Base-by-base conservation (phyloP, 257 asterid species). In the Paraleonurus japonicus region DNA sequence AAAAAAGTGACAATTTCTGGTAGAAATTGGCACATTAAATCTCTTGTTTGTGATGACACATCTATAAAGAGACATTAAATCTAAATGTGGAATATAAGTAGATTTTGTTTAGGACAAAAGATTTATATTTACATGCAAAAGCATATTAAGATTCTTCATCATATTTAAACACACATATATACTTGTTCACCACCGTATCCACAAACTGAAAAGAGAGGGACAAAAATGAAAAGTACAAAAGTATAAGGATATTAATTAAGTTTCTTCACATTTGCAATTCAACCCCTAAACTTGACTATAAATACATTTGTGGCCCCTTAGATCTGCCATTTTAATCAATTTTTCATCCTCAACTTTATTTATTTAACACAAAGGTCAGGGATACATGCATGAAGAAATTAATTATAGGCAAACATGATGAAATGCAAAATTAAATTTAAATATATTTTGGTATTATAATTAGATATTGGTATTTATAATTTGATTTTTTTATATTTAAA, bases 41-140 rank as follows among this genome's bases (percentile, higher is more conserved):
- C 81, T 68, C 30, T 32, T 62, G 10, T 26, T 80, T 75, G 41
- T 75, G 63, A 59, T 61, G 15, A 15, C 62, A 74, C 66, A 48
- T 72, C 71, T 47, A 32, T 16, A 17, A 65, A 61, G 71, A 61
- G 78, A 78, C 78, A 81, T 19, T 30, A 71, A 74, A 77, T 81
- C 73, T 70, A 74, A n/a, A 58, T 51, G 57, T 27, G 61, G 67
- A 75, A 65, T 79, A 66, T 70, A 20, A 54, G 41, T 48, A 66
- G 80, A 71, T 75, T 75, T 71, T 51, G 12, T 20, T 12, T 66
- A 58, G 61, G 53, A 67, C 48, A 71, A 9, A n/a, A 63, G 50
- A 70, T 77, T 71, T 33, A 77, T 47, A 19, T 11, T 28, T 73
- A 33, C 28, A 59, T 71, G 59, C 58, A 17, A 50, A 61, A 58